Base-by-base conservation (phyloP, 331 rosid genomes). In the Phaseolus coccineus region DNA sequence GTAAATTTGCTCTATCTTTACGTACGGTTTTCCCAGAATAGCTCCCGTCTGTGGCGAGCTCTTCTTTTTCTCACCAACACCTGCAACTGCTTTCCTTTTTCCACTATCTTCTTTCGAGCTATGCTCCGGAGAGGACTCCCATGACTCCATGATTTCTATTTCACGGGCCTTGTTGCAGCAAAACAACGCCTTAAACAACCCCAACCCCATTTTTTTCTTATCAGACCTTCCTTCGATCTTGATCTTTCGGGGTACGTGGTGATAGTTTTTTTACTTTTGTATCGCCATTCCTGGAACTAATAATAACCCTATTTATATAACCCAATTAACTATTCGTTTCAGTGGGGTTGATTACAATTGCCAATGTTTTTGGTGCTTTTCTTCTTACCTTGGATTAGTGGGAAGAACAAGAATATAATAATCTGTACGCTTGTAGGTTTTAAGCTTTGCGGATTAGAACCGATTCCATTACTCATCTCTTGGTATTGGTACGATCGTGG, bases 21-120 rank as follows among this genome's bases (percentile, higher is more conserved):
- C 74, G 83, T 84, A 92, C 0, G 97, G 96, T 56, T 83, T 91
- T 10, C 90, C 87, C 0, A 91, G 74, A 35, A 95, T 78, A 22
- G 68, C 57, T 50, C 96, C 94, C 6, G 77, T 84, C 64, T 78
- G 70, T 57, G 85, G 57, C 6, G 82, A 9, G 1, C 64, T 53
- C 10, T 56, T 31, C 1, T 55, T 44, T 71, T 24, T 67, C 11
- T 8, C 3, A 42, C 0, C 3, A 42, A 9, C 47, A 8, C 1
- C 13, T 8, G 11, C 47, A 42, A 8, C 47, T 9, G 13, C 3
- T 8, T 42, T 42, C 13, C 55, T 2, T 71, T 69, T 74, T 78
- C 2, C 47, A 12, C 15, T 11, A 12, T 46, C 15, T 25, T 64
- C 9, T 15, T 6, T 42, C 71, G 8, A 28, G 79, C 15, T 14